Evolutionary conservation across 169 alveolate genomes (phyloP), one percentile per base, ranked within the genome.

Genomic region (Eimeria praecox): DNA sequence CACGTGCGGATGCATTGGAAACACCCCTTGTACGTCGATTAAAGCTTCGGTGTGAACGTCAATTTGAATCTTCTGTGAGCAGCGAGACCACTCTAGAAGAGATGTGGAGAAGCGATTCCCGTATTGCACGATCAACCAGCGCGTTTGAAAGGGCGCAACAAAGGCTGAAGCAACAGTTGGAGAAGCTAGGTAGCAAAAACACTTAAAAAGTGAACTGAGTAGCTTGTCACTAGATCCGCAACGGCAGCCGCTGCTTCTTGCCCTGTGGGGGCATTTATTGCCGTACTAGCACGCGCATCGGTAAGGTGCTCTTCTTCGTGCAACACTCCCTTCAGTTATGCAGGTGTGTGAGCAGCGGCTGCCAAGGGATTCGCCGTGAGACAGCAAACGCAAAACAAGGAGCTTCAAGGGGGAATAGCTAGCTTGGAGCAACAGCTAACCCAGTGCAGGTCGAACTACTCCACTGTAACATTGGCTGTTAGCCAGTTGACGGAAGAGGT

Each of bases 41-140:
- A 12, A 77, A 0, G 66, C 18, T 3, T 80, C 64, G 56, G 52
- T 73, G 69, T 5, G 66, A 42, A 46, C 22, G 0, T 80, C 49
- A 20, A 27, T 30, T 22, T 42, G 46, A 30, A 44, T 16, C 64
- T 52, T 64, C 35, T 89, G 86, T 40, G 71, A 80, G 16, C 95
- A 90, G 95, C 97, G 97, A 98, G 95, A 98, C 97, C 66, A 97
- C 97, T 46, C 97, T 97, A 82, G 98, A 97, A 86, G 97, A 95
- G 90, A 96, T 97, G 92, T 88, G 95, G 86, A 97, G 97, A 96
- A 92, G 98, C 56, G 99, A 97, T 96, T 97, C 97, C 90, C 97
- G 97, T 91, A 97, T 98, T 62, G 96, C 94, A 92, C 98, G 97
- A 94, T 96, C 90, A 49, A 97, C 98, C 52, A 98, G 95, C 94